phyloP scores from a whole-genome alignment of 2,329 filamentous ascomycete species.

The Didymella keratinophila region DNA sequence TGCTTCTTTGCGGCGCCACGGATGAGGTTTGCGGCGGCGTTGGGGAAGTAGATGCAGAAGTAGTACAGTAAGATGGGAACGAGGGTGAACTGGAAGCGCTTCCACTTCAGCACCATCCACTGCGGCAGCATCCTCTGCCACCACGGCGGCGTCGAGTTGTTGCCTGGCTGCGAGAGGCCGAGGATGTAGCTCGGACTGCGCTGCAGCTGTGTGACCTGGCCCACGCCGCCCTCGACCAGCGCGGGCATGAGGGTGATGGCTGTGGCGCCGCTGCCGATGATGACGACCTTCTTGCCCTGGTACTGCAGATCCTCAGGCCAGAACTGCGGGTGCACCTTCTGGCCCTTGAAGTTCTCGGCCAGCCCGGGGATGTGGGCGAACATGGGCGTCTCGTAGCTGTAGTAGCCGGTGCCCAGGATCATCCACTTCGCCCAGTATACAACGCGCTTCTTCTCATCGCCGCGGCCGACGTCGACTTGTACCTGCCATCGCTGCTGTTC shows the following conservation, averaged over 20 bases:
- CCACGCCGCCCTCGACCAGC: constrained; percentile 68
- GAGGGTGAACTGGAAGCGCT: constrained; percentile 62
- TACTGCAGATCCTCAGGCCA: constrained; percentile 76
- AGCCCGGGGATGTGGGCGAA: constrained; percentile 70
- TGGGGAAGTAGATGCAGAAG: constrained; percentile 64
- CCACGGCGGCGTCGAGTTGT: constrained; percentile 46
- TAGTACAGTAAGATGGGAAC: constrained; percentile 57
- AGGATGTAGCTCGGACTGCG: constrained; percentile 73
- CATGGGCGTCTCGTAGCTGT: constrained; percentile 72
- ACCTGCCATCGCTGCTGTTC: constrained; percentile 59
- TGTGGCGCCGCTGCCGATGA: constrained; percentile 82
- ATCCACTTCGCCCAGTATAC: constrained; percentile 57
- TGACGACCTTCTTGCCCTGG: constrained; percentile 70
- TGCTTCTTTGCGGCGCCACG: constrained; percentile 55
- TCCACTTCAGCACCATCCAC: constrained; percentile 56
- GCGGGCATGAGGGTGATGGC: constrained; percentile 78
- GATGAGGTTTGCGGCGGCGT: constrained; percentile 58
- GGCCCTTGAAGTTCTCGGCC: constrained; percentile 66
- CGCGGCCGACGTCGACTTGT: constrained; percentile 26
- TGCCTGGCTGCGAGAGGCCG: constrained; percentile 57
- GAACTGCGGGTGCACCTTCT: constrained; percentile 74
- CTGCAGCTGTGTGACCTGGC: constrained; percentile 79
- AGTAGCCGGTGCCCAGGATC: constrained; percentile 74
- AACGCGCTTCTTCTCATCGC: constrained; percentile 47
- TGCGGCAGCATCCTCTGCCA: constrained; percentile 55